Conservation (phyloP, 1,284 basidiomycete species). For the Ustilago crameri region DNA sequence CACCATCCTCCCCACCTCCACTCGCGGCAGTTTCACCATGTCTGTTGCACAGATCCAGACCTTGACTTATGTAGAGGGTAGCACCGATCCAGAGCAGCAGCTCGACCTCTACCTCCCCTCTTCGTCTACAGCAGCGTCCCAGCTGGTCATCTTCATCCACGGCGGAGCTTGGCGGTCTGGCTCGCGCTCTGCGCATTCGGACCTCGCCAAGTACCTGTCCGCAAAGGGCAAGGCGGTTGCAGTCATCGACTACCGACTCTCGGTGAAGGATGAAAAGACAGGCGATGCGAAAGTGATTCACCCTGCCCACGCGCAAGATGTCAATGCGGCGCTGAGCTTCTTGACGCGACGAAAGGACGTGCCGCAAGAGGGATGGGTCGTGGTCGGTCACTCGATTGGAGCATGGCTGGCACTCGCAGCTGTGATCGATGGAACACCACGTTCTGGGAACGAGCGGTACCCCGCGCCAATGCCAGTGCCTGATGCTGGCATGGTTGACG, state of each 20-base stretch:
- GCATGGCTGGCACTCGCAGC: conserved; percentile 42
- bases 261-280: conserved; percentile 22
- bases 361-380: conserved; percentile 15
- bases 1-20: background rate
- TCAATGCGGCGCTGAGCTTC: conserved; percentile 31
- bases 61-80: conserved; percentile 22
- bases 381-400: conserved; percentile 48
- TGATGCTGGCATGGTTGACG: background rate
- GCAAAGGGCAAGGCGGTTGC: conserved; percentile 33
- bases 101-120: conserved; percentile 39
- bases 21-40: background rate
- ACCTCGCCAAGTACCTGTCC: conserved; percentile 28
- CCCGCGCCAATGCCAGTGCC: conserved; percentile 23
- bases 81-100: conserved; percentile 34
- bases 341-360: conserved; percentile 14
- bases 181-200: conserved; percentile 27
- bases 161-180: conserved; percentile 53
- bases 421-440: conserved; percentile 7
- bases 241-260: conserved; percentile 44
- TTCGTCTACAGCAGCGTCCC: background rate
- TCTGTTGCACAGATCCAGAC: background rate
- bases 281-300: conserved; percentile 21
- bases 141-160: conserved; percentile 38
- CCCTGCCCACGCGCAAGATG: conserved; percentile 36
- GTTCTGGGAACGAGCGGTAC: background rate